Base-by-base conservation (phyloP, 179 eudicot genomes). In the Beta corolliflora region DNA sequence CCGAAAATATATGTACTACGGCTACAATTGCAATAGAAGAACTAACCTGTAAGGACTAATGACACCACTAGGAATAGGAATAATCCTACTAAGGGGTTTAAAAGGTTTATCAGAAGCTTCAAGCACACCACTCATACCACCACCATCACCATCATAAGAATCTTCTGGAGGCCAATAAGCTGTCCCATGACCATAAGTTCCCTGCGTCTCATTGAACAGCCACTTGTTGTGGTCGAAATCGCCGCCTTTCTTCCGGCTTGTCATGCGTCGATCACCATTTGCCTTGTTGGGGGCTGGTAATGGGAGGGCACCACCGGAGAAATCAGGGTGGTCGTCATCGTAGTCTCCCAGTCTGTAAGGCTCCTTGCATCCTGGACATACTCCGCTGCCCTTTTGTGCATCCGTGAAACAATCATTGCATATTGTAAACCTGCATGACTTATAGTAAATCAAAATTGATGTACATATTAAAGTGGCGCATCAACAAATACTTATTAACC, bases 101-200 rank as follows among this genome's bases (percentile, higher is more conserved):
- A 94, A 93, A 5, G 97, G 93, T 82, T 88, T 93, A 54, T 93
- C 97, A 25, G 85, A 80, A 12, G 91, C 55, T n/a, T 91, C 94
- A 44, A 88, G 78, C 79, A 89, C 87, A 3, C 82, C 84, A 7
- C 69, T 83, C 72, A 84, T 72, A 53, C 92, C 90, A 45, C 89
- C 90, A 46, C 85, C 74, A 48, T 88, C 89, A n/a, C 84, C 90
- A 23, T 89, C 93, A 73, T 82, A 84, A 60, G 59, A 50, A 63
- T 92, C 93, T 16, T 92, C 94, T 0, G 77, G 91, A 41, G 97
- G 95, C 97, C 97, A 93, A 76, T 93, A 93, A 36, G 97, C 97
- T 61, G 92, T 93, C 7, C 97, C 97, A 76, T 89, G 91, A 7
- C 97, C 97, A 45, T 93, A 93, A 13, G 97, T 93, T n/a, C 97